A percentile compares a stretch with the other conserved stretches of the same genome.
These are phyloP conservation scores for Aspergillus neotritici DNA, from an alignment of 2,329 filamentous ascomycete genomes.

Conservation along the genomic window DNA sequence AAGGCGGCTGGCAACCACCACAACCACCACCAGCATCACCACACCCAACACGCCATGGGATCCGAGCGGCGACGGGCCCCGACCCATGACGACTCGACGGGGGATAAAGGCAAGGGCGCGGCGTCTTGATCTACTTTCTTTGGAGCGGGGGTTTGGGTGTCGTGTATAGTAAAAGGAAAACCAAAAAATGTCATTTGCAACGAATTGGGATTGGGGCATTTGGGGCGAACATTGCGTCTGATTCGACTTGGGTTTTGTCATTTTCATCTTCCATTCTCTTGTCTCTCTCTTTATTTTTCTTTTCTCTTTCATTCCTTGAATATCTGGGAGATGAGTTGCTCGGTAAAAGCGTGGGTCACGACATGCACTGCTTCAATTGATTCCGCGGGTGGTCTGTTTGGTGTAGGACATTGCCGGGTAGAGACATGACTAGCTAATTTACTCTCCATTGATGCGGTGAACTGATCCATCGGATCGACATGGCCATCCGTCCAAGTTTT, in stretches of 20 bases:
- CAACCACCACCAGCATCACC: constrained; percentile 11
- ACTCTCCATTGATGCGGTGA: too few relatives aligned
- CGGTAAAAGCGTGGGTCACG: too few relatives aligned
- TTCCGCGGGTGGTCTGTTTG: too few relatives aligned
- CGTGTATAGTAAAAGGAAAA: constrained; percentile 36
- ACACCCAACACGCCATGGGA: constrained; percentile 28
- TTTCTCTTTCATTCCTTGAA: constrained; percentile 14
- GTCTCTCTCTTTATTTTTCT: constrained; percentile 4
- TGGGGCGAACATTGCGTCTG: constrained; percentile 37
- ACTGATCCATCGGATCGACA: too few relatives aligned
- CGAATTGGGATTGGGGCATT: constrained; percentile 36
- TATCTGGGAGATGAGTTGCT: background rate
- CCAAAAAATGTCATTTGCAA: constrained; percentile 29
- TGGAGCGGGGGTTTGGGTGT: constrained; percentile 22
- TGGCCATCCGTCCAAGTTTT: too few relatives aligned
- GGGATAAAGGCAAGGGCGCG: constrained; percentile 38
- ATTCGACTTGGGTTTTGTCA: constrained; percentile 26
- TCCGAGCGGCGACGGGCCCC: constrained; percentile 39
- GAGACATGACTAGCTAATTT: too few relatives aligned
- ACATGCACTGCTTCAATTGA: background rate
- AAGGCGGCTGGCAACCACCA: constrained; percentile 50
- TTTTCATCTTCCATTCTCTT: constrained; percentile 9
- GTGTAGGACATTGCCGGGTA: too few relatives aligned
- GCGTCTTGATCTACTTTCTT: constrained; percentile 27
- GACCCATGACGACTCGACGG: constrained; percentile 39